These are phyloP conservation scores for Auricularia sp. DNA, from an alignment of 768 basidiomycete species.

Conservation along the genomic window DNA sequence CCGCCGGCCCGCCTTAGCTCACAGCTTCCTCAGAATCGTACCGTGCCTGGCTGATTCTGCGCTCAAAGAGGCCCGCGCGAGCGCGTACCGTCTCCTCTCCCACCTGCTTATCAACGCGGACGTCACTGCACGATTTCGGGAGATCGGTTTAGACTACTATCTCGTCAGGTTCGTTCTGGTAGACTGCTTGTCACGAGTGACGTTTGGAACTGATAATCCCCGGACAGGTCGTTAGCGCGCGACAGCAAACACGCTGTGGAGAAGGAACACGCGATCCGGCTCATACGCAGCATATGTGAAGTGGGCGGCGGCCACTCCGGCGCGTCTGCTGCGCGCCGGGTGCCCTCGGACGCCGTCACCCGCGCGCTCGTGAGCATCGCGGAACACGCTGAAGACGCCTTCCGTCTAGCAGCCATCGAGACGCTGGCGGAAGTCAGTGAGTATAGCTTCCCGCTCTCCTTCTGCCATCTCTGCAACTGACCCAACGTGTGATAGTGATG, in stretches of 20 bases:
- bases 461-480: constrained; percentile 3
- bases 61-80: constrained; percentile 65
- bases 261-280: constrained; percentile 86
- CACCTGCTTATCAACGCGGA: constrained; percentile 64
- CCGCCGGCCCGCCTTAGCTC: constrained; percentile 2
- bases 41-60: constrained; percentile 68
- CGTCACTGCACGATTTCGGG: constrained; percentile 55
- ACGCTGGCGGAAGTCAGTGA: constrained; percentile 84
- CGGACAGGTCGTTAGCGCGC: constrained; percentile 50
- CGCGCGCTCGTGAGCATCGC: constrained; percentile 88
- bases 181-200: constrained; percentile 31
- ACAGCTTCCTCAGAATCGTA: constrained; percentile 46
- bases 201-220: constrained; percentile 27
- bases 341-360: constrained; percentile 61
- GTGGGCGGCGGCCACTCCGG: constrained; percentile 44
- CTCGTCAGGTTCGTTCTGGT: constrained; percentile 44
- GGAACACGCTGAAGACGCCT: constrained; percentile 85
- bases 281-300: constrained; percentile 75
- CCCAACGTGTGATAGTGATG: constrained; percentile 45
- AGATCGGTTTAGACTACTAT: constrained; percentile 75
- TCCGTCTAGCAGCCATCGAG: constrained; percentile 71
- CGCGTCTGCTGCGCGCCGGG: constrained; percentile 38
- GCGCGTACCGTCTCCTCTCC: constrained; percentile 75
- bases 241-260: constrained; percentile 77
- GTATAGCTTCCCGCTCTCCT: constrained; percentile 18